Percentiles rank a stretch among this genome's conserved stretches.
phyloP scores from a whole-genome alignment of 2,329 filamentous ascomycete genomes.

The Zymoseptoria passerinii region DNA sequence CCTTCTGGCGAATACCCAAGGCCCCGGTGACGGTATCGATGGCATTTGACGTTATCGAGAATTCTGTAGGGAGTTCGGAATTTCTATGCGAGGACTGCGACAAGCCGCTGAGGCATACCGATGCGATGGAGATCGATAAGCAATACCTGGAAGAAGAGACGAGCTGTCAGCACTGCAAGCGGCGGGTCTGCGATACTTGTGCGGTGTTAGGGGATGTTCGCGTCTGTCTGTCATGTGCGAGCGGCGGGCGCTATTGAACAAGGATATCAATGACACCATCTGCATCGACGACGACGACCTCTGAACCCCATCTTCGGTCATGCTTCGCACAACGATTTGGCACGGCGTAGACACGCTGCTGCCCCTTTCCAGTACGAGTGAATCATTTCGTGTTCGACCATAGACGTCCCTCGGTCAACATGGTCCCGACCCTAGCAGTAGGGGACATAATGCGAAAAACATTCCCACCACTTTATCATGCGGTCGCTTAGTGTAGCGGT shows the following conservation, averaged over 20 bases:
- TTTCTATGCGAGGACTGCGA: constrained; percentile 41
- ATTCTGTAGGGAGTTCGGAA: background rate
- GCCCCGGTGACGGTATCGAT: constrained; percentile 19
- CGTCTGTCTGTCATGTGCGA: constrained; percentile 36
- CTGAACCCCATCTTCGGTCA: too few relatives aligned
- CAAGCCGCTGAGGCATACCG: constrained; percentile 24
- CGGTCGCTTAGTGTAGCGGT: constrained; percentile 2
- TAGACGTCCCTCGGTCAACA: too few relatives aligned
- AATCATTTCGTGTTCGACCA: too few relatives aligned
- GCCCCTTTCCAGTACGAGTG: too few relatives aligned
- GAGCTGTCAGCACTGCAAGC: constrained; percentile 33
- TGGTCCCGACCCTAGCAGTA: too few relatives aligned
- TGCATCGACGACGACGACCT: too few relatives aligned
- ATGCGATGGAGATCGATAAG: constrained; percentile 32
- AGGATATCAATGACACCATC: background rate
- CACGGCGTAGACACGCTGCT: too few relatives aligned
- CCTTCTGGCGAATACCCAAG: constrained; percentile 39
- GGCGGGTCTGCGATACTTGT: constrained; percentile 36
- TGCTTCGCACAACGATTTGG: too few relatives aligned
- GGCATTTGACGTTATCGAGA: constrained; percentile 7
- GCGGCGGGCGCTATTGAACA: background rate
- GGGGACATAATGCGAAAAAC: too few relatives aligned
- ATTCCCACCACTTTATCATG: background rate
- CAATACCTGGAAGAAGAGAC: constrained; percentile 23
- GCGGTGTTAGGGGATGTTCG: constrained; percentile 32